Evolutionary conservation across 192 early-diverging fungal species (phyloP).

Genomic region (Coemansia sp.): DNA sequence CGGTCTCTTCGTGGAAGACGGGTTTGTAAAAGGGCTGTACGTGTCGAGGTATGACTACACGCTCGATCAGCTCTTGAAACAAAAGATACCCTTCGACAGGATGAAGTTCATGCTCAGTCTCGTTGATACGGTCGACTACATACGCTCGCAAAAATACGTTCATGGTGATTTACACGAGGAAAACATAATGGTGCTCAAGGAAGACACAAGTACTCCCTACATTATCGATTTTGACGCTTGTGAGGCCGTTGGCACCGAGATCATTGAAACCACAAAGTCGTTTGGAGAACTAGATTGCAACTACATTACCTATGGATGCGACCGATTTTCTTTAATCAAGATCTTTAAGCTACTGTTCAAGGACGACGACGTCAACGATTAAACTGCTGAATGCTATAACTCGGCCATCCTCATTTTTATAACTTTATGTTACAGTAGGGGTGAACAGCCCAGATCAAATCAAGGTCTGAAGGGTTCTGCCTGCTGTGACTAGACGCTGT

Average conservation of each 20-base stretch:
- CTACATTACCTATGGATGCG: too few species aligned
- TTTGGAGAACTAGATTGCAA: too few species aligned
- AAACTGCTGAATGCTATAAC: too few species aligned
- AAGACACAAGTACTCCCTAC: slow-evolving; percentile 6
- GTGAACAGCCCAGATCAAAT: too few species aligned
- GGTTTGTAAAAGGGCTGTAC: background rate
- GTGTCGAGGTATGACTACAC: slow-evolving; percentile 11
- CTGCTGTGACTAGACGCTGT: too few species aligned
- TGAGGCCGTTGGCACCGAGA: slow-evolving; percentile 2
- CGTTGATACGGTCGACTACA: slow-evolving; percentile 11
- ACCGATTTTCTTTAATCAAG: too few species aligned
- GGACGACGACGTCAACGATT: too few species aligned
- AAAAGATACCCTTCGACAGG: background rate
- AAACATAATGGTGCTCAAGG: slow-evolving; percentile 10
- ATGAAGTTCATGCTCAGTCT: slow-evolving; percentile 3
- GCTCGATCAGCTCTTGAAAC: background rate
- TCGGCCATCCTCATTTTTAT: too few species aligned
- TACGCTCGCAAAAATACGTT: background rate
- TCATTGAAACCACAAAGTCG: too few species aligned
- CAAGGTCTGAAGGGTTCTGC: too few species aligned
- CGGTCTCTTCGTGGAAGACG: background rate
- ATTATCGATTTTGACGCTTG: slow-evolving; percentile 13
- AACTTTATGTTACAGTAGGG: too few species aligned
- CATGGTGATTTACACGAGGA: slow-evolving; percentile 11
- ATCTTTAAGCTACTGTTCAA: too few species aligned